Evolutionary conservation across 257 asterid genomes (phyloP).

Genomic region (Solanum acaule): DNA sequence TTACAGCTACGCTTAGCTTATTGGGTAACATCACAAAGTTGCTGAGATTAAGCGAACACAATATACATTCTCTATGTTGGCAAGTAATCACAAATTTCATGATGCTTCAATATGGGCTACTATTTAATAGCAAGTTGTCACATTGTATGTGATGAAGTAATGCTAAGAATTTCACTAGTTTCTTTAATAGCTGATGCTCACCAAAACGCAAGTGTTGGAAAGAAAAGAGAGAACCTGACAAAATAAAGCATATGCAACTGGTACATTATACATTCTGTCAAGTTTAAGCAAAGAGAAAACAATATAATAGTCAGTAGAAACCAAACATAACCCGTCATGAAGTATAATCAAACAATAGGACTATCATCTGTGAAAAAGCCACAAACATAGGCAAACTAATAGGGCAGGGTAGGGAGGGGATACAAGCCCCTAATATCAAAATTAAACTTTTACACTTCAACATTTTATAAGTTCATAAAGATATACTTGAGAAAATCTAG

Average conservation of each 20-base stretch:
- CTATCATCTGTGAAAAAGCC: background rate
- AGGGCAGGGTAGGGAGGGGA: background rate
- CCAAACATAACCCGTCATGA: background rate
- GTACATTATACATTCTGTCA: too few relatives aligned
- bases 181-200: background rate
- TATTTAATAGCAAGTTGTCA: background rate
- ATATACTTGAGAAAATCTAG: background rate
- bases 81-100: background rate
- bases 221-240: background rate
- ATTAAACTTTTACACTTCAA: background rate
- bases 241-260: background rate
- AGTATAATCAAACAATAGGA: background rate
- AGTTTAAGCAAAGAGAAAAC: background rate
- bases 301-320: background rate
- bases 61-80: background rate
- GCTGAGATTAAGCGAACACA: background rate
- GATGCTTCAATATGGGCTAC: background rate
- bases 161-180: background rate
- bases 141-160: background rate
- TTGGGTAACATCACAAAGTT: background rate
- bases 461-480: background rate
- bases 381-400: background rate
- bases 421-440: background rate
- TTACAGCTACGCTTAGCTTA: background rate
- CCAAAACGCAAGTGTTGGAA: background rate